Evolutionary conservation across 306 rosid species (phyloP).

Genomic region (Hippophae gyantsensis): DNA sequence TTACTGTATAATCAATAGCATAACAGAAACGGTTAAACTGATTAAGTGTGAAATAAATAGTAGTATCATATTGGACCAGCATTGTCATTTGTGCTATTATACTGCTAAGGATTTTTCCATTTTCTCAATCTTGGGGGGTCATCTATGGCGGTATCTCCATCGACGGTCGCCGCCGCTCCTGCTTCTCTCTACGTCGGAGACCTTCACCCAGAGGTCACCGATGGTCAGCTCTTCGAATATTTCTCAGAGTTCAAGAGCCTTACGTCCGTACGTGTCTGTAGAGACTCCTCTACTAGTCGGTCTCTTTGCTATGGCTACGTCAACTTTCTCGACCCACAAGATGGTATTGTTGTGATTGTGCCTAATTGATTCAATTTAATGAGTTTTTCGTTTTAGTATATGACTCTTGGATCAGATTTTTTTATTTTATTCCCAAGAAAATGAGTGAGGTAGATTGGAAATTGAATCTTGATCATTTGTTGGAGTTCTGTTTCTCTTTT

Average conservation of each 20-base stretch:
- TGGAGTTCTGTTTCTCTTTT: background rate
- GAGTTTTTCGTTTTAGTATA: background rate
- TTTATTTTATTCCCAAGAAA: background rate
- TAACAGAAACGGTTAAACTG: constrained; percentile 3
- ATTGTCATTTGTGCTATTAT: background rate
- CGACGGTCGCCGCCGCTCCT: constrained; percentile 21
- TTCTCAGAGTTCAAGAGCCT: constrained; percentile 47
- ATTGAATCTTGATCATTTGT: constrained; percentile 4
- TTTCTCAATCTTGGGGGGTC: background rate
- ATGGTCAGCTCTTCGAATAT: constrained; percentile 37
- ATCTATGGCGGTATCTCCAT: constrained; percentile 51
- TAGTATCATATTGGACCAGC: background rate
- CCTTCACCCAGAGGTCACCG: constrained; percentile 53
- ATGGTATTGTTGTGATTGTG: constrained; percentile 30
- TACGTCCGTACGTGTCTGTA: constrained; percentile 52
- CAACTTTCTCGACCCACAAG: constrained; percentile 54
- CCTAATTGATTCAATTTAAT: background rate
- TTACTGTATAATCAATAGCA: constrained; percentile 8
- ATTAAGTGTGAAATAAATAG: background rate
- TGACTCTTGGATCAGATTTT: background rate
- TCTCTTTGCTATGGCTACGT: constrained; percentile 83
- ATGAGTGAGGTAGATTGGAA: background rate
- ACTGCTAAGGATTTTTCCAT: background rate
- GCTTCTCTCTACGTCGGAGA: constrained; percentile 82
- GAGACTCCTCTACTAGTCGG: constrained; percentile 45